Evolutionary conservation across 495 filamentous ascomycete genomes (phyloP).

Genomic region (Lindgomyces ingoldianus): DNA sequence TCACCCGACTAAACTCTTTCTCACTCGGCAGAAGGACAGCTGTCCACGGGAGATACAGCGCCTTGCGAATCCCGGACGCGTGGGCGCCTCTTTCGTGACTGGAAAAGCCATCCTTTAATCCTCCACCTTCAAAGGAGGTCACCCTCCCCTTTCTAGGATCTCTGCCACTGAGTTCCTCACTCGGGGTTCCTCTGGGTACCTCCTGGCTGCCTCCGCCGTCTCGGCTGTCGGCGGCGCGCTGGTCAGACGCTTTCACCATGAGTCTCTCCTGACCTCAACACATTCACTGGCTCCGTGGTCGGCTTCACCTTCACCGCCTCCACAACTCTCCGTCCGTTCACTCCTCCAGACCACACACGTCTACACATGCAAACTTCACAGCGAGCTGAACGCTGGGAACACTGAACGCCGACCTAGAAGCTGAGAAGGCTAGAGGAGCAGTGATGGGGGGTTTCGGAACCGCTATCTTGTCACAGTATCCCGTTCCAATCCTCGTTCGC

Average conservation of each 20-base stretch:
- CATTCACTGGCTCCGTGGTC: not conserved
- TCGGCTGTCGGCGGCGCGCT: not conserved
- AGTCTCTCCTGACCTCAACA: not conserved
- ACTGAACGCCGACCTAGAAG: not conserved
- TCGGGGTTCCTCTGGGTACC: too few relatives aligned
- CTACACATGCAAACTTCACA: not conserved
- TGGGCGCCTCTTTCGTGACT: too few relatives aligned
- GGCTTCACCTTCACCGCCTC: not conserved
- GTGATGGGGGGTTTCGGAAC: not conserved
- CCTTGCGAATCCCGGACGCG: too few relatives aligned
- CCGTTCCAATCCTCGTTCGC: not conserved
- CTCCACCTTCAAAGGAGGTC: too few relatives aligned
- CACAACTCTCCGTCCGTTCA: too few relatives aligned
- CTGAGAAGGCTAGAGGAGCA: not conserved
- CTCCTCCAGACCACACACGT: too few relatives aligned
- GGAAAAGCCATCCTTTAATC: too few relatives aligned
- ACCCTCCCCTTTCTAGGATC: too few relatives aligned
- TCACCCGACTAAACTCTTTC: not conserved
- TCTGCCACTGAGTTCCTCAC: too few relatives aligned
- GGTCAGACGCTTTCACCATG: not conserved
- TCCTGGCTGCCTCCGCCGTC: not conserved
- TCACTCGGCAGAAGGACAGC: not conserved
- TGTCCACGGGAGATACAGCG: too few relatives aligned
- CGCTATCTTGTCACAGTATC: constrained; percentile 3
- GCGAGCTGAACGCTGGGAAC: not conserved